These are phyloP conservation scores for Candida chilensis DNA, from an alignment of 805 yeast genomes.

Conservation along the genomic window DNA sequence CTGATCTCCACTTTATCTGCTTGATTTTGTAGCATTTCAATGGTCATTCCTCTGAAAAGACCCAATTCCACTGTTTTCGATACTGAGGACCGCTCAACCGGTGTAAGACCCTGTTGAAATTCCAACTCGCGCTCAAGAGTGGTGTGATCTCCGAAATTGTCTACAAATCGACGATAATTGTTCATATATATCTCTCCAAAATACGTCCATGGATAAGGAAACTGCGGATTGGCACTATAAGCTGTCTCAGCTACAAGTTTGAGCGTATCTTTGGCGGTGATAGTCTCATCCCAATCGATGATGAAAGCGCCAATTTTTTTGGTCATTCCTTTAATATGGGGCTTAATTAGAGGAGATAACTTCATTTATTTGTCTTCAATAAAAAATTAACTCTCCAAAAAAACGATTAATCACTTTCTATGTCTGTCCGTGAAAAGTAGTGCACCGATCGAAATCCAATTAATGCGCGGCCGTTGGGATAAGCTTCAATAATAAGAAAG, in stretches of 20 bases:
- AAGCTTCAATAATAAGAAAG: too few relatives aligned
- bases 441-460: too few relatives aligned
- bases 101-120: slow-evolving; percentile 34
- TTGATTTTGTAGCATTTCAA: slow-evolving; percentile 17
- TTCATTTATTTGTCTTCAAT: too few relatives aligned
- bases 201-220: slow-evolving; percentile 26
- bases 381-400: too few relatives aligned
- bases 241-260: slow-evolving; percentile 39
- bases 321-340: too few relatives aligned
- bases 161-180: slow-evolving; percentile 19
- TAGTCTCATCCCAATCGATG: slow-evolving; percentile 63
- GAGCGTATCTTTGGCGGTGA: slow-evolving; percentile 48
- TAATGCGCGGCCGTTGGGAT: too few relatives aligned
- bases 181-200: slow-evolving; percentile 33
- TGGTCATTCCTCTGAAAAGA: slow-evolving; percentile 32
- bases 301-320: slow-evolving; percentile 16
- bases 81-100: slow-evolving; percentile 41
- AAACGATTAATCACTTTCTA: too few relatives aligned
- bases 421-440: too few relatives aligned
- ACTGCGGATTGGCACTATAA: slow-evolving; percentile 23
- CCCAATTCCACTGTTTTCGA: slow-evolving; percentile 22
- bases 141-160: slow-evolving; percentile 16
- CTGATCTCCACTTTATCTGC: slow-evolving; percentile 25
- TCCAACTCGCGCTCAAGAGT: slow-evolving; percentile 28
- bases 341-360: too few relatives aligned